These are phyloP conservation scores for Cystobasidium pallidum DNA, from an alignment of 1,284 basidiomycete genomes.

Conservation along the genomic window DNA sequence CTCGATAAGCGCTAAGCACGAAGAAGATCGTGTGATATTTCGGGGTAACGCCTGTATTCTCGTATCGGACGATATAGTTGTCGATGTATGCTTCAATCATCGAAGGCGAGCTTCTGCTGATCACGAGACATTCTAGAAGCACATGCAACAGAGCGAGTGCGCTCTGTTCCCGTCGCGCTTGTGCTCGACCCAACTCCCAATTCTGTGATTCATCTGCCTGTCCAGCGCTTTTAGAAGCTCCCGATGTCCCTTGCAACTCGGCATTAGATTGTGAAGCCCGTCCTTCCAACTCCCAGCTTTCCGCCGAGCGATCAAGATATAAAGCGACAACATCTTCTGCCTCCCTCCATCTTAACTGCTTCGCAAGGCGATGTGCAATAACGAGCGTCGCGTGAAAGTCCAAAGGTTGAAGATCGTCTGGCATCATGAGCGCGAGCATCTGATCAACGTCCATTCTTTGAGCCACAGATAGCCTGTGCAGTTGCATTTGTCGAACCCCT, in stretches of 20 bases:
- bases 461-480: conserved; percentile 6
- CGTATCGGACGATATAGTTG: conserved; percentile 11
- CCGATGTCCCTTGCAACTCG: too few species aligned
- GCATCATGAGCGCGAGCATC: conserved; percentile 40
- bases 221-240: too few species aligned
- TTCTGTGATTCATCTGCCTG: not conserved
- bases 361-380: conserved; percentile 34
- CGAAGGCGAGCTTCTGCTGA: conserved; percentile 16
- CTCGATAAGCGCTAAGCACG: conserved; percentile 27
- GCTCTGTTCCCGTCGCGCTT: not conserved
- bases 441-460: conserved; percentile 37
- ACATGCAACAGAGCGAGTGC: conserved; percentile 25
- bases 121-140: conserved; percentile 34
- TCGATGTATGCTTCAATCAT: conserved; percentile 28
- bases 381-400: conserved; percentile 35
- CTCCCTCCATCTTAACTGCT: conserved; percentile 37
- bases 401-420: conserved; percentile 24
- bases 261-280: too few species aligned
- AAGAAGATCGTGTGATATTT: conserved; percentile 39
- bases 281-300: not conserved
- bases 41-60: not conserved
- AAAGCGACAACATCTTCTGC: conserved; percentile 34
- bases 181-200: not conserved
- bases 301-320: conserved; percentile 21
- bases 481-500: conserved; percentile 27